A percentile compares a stretch with the other conserved stretches of the same genome.
phyloP scores from a whole-genome alignment of 495 filamentous ascomycete genomes.

The Bryoglossum gracile region DNA sequence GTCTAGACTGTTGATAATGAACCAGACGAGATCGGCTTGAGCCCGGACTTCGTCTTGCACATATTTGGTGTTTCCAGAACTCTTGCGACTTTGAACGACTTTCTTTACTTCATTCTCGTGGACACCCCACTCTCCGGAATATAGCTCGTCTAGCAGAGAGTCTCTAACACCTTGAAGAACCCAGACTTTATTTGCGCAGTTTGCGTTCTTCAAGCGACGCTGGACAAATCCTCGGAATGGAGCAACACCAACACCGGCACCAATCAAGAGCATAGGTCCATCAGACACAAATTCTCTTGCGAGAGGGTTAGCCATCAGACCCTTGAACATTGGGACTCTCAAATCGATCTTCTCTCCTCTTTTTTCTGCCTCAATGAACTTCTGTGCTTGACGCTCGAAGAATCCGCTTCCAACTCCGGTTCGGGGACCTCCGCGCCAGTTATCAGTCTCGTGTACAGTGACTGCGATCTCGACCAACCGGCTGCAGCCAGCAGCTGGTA shows the following conservation, averaged over 20 bases:
- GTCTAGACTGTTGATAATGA: slow-evolving; percentile 86
- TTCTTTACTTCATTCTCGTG: slow-evolving; percentile 88
- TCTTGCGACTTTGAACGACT: slow-evolving; percentile 74
- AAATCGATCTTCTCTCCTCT: slow-evolving; percentile 53
- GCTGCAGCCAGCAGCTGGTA: slow-evolving; percentile 55
- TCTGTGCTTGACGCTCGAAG: slow-evolving; percentile 71
- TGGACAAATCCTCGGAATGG: slow-evolving; percentile 97
- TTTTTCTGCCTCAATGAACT: slow-evolving; percentile 56
- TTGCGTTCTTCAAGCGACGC: slow-evolving; percentile 87
- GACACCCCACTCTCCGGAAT: slow-evolving; percentile 92
- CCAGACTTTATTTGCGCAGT: slow-evolving; percentile 99
- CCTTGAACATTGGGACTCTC: slow-evolving; percentile 92
- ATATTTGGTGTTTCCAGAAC: slow-evolving; percentile 60
- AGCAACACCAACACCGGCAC: slow-evolving; percentile 92
- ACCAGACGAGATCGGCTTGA: slow-evolving; percentile 95
- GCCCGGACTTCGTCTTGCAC: slow-evolving; percentile 80
- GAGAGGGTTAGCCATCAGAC: slow-evolving; percentile 95
- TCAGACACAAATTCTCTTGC: slow-evolving; percentile 83
- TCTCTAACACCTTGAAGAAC: slow-evolving; percentile 96
- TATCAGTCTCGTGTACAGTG: slow-evolving; percentile 76
- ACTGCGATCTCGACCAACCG: slow-evolving; percentile 92
- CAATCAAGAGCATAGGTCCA: slow-evolving; percentile 95
- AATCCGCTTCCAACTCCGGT: slow-evolving; percentile 75
- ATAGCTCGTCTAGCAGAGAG: slow-evolving; percentile 86
- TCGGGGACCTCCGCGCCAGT: slow-evolving; percentile 65